Evolutionary conservation across 2,329 filamentous ascomycete species (phyloP).

Genomic region (Colletotrichum sp.): DNA sequence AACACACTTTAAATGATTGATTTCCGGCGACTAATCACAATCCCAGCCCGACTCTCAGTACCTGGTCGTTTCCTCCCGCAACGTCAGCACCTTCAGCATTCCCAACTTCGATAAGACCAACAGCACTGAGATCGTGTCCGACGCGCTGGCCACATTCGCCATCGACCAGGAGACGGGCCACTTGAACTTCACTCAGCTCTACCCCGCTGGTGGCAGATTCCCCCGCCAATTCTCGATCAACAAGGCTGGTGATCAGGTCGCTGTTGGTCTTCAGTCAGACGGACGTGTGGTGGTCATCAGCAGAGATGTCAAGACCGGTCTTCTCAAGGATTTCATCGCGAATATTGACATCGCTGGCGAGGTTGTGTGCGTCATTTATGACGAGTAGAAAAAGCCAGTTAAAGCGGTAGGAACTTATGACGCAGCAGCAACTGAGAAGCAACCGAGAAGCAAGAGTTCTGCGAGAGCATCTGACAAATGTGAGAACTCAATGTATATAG

Average conservation of each 20-base stretch:
- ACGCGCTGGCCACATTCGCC: slow-evolving; percentile 68
- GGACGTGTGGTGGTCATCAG: slow-evolving; percentile 65
- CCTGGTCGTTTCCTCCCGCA: slow-evolving; percentile 71
- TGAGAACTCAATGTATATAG: background rate
- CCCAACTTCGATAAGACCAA: slow-evolving; percentile 44
- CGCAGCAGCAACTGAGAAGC: background rate
- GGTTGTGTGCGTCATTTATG: slow-evolving; percentile 52
- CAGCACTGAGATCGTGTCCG: slow-evolving; percentile 51
- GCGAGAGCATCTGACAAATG: background rate
- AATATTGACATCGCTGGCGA: slow-evolving; percentile 46
- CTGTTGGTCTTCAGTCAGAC: slow-evolving; percentile 69
- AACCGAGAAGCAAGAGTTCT: background rate
- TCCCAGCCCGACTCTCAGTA: slow-evolving; percentile 61
- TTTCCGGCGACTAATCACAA: background rate
- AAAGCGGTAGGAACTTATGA: background rate
- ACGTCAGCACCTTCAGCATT: slow-evolving; percentile 58
- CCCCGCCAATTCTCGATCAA: slow-evolving; percentile 75
- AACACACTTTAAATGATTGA: background rate
- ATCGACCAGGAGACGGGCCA: slow-evolving; percentile 58
- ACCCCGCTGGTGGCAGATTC: slow-evolving; percentile 65
- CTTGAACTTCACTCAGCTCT: slow-evolving; percentile 60
- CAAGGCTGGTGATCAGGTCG: slow-evolving; percentile 65
- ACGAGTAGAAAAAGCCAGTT: slow-evolving; percentile 35
- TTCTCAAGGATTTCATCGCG: slow-evolving; percentile 53
- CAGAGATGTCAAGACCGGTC: slow-evolving; percentile 64